Percentiles rank a stretch among this genome's conserved stretches.
phyloP scores from a whole-genome alignment of 2,329 filamentous ascomycete genomes.

The Sporothrix pallida region DNA sequence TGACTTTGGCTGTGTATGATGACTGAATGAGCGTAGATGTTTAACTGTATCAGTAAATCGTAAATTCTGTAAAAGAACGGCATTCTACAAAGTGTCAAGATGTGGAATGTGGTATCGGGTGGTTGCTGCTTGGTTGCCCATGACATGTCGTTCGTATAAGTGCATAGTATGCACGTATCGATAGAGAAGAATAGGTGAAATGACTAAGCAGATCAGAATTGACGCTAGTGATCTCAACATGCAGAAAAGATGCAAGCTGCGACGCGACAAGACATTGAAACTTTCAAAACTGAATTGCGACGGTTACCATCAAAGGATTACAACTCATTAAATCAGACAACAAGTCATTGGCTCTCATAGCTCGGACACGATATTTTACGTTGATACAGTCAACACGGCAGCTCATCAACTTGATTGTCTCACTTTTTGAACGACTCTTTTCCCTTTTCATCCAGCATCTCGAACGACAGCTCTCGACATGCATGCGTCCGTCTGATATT shows the following conservation, averaged over 20 bases:
- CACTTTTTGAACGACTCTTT: not conserved
- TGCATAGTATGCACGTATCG: not conserved
- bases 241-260: not conserved
- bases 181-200: too few relatives aligned
- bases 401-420: not conserved
- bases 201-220: not conserved
- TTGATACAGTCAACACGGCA: not conserved
- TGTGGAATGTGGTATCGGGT: not conserved
- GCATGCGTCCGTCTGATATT: not conserved
- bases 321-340: too few relatives aligned
- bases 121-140: conserved; percentile 17
- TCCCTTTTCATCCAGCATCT: not conserved
- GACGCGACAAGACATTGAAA: not conserved
- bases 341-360: too few relatives aligned
- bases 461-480: not conserved
- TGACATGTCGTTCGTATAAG: conserved; percentile 20
- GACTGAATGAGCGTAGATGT: not conserved
- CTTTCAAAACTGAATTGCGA: not conserved
- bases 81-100: not conserved
- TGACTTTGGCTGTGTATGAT: not conserved
- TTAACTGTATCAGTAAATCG: not conserved
- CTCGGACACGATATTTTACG: not conserved
- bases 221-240: not conserved
- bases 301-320: too few relatives aligned
- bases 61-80: not conserved